Evolutionary conservation across 805 yeast species (phyloP), one percentile per base, ranked within the genome.

Genomic region (Schwanniomyces sp.): DNA sequence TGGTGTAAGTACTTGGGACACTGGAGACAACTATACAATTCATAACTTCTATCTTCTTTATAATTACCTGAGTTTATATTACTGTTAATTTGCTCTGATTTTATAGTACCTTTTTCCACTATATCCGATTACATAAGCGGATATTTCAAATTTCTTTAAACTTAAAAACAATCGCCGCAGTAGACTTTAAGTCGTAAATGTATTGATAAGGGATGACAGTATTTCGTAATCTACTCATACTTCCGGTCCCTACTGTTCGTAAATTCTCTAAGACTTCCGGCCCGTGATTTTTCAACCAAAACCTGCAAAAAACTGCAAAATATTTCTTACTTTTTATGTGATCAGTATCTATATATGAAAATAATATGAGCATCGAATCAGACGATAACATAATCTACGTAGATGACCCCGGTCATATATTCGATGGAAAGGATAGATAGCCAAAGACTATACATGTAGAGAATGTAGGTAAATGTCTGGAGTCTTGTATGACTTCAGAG

Each of bases 11-110:
- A 4, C 66, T 55, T 34, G 88, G 80, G 38, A 86, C 75, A 51
- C 82, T 77, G 14, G 82, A 74, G 17, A 82, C 89, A 49, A 76
- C 69, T 40, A 86, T 70, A 9, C 82, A 52, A 25, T 72, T 57
- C 72, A 69, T 69, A 29, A 25, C 18, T 41, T 14, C 11, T 16
- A 14, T 14, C 10, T 27, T 27, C 12, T 10, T 11, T 4, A 27
- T 10, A 30, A 7, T 30, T 14, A 7, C 3, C 4, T 30, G 3
- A 3, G 14, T 7, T 12, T n/a, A 30, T 7, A 5, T 12, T 30
- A 30, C 14, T n/a, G 34, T 12, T 12, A 30, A 16, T 32, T 21
- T 21, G 24, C 24, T 21, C 24, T 21, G 24, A 21, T 21, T 21
- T n/a, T 21, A 21, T 21, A 21, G 24, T 21, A 21, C 24, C 3